Evolutionary conservation across 257 asterid species (phyloP), one percentile per base, ranked within the genome.

Genomic region (Primulina huaijiensis): DNA sequence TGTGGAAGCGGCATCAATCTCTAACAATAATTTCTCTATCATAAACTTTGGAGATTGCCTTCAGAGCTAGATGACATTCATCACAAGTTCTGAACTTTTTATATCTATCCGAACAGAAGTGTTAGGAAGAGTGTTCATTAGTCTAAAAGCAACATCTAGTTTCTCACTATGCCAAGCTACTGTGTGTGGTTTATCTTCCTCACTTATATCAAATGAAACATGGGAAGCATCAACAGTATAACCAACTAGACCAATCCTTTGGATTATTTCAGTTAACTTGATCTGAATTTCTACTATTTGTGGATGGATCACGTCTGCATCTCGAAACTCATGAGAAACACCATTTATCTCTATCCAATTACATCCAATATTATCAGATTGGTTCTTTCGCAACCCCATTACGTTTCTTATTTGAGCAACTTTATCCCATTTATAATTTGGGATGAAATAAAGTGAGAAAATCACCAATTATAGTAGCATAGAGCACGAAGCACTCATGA

Each of bases 341-440:
- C 90, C 87, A 23, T 86, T 70, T 52, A 83, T 70, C 77, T 86
- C 93, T 61, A 91, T 82, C 95, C 96, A 87, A 73, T 96, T 89
- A 60, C 84, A 79, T 27, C 96, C 95, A 17, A 86, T 82, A 60
- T 83, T 82, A 60, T 83, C 91, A 0, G 78, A 69, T 2, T 57
- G 80, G 64, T 62, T 82, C 73, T 75, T 85, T 60, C 72, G 77
- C 62, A 77, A 69, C 12, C 69, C 85, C 86, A 83, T 84, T 21
- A 2, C 53, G 52, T 81, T 64, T 71, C 96, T 84, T 52, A 81
- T 68, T 59, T 27, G 50, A 64, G 81, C 62, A 65, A 85, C 92
- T 12, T 71, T 83, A 40, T 87, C 92, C 96, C 96, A 88, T 77
- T 86, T 86, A 23, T 23, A 23, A 23, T 23, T 23, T 23, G 25